Conservation (phyloP, 2,329 filamentous ascomycete species). For the Clathrospora elynae region DNA sequence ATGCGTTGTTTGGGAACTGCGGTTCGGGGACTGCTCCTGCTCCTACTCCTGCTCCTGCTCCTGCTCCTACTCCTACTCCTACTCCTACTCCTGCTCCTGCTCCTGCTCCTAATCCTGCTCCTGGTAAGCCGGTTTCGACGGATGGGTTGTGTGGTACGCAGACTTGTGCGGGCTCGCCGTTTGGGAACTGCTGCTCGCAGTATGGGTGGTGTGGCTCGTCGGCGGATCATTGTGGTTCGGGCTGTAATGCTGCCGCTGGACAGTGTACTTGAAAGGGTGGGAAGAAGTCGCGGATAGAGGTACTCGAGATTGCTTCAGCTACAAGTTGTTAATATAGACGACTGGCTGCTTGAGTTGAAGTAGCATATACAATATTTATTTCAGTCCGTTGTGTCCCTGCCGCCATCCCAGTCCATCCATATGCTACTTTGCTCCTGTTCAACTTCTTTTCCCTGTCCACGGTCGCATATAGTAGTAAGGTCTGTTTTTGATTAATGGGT, state of each 20-base stretch:
- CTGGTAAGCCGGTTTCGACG: constrained; percentile 7
- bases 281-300: too few species aligned
- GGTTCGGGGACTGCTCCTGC: background rate
- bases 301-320: too few species aligned
- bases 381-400: too few species aligned
- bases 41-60: background rate
- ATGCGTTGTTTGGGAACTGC: constrained; percentile 39
- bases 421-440: too few species aligned
- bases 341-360: too few species aligned
- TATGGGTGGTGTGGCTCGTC: constrained; percentile 22
- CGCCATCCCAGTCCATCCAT: too few species aligned
- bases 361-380: too few species aligned
- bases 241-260: constrained; percentile 18
- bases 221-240: constrained; percentile 14
- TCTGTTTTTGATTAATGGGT: too few species aligned
- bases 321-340: too few species aligned
- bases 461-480: too few species aligned
- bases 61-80: background rate
- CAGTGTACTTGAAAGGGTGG: background rate
- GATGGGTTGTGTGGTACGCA: constrained; percentile 19
- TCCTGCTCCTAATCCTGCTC: background rate
- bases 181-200: constrained; percentile 20
- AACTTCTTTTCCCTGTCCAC: too few species aligned
- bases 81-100: background rate
- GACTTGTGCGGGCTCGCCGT: constrained; percentile 16